Percentiles rank a stretch among this genome's conserved stretches.
Conservation (phyloP, 1,284 basidiomycete genomes). For the Moniliophthora roreri region DNA sequence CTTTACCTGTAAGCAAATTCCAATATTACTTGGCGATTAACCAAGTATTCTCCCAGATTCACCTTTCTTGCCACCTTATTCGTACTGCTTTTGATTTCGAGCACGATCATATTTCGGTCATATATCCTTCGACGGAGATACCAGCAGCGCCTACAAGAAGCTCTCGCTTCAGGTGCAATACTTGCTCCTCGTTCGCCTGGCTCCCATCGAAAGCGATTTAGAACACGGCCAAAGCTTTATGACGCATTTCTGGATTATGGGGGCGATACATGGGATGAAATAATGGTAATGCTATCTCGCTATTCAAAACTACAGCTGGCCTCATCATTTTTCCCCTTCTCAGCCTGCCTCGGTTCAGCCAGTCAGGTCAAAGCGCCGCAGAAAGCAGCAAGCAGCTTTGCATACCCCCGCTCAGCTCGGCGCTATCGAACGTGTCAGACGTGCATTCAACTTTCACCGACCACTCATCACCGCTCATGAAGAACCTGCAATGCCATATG, state of each 20-base stretch:
- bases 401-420: constrained; percentile 10
- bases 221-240: constrained; percentile 53
- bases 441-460: neutral
- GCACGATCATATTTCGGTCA: constrained; percentile 61
- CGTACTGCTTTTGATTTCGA: constrained; percentile 63
- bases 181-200: constrained; percentile 35
- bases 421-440: constrained; percentile 12
- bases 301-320: constrained; percentile 5
- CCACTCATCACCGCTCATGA: neutral
- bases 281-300: constrained; percentile 41
- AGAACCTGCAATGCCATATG: constrained; percentile 7
- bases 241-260: constrained; percentile 44
- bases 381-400: constrained; percentile 19
- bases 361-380: constrained; percentile 31
- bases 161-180: constrained; percentile 45
- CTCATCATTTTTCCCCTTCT: neutral
- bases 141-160: constrained; percentile 49
- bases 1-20: constrained; percentile 35
- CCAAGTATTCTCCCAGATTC: constrained; percentile 41
- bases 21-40: constrained; percentile 14
- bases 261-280: constrained; percentile 43
- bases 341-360: constrained; percentile 37
- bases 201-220: constrained; percentile 41
- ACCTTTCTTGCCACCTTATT: constrained; percentile 72
- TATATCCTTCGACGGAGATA: constrained; percentile 60